A percentile compares a stretch with the other conserved stretches of the same genome.
phyloP scores from a whole-genome alignment of 176 grass and related monocot species.

The Triticum urartu region DNA sequence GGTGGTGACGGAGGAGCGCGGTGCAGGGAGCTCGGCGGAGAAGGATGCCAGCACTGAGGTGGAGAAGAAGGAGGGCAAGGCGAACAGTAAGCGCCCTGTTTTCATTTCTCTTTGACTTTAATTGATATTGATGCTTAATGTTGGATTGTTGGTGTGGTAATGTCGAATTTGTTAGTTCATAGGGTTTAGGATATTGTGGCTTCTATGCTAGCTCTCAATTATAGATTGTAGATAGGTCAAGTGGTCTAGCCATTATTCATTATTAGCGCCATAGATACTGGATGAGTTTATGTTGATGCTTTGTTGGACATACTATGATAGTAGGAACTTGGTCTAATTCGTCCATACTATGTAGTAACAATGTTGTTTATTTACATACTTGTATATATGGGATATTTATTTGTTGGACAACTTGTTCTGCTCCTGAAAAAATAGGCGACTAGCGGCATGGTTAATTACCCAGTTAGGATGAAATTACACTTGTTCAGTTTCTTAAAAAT shows the following conservation, averaged over 20 bases:
- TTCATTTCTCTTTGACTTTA: background rate
- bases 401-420: background rate
- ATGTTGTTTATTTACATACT: background rate
- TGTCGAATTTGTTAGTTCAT: background rate
- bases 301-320: too few relatives aligned
- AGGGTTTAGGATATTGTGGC: background rate
- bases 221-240: background rate
- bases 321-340: background rate
- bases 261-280: background rate
- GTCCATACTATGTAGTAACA: background rate
- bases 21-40: constrained; percentile 20
- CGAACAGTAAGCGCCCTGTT: constrained; percentile 48
- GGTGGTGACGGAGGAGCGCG: constrained; percentile 14
- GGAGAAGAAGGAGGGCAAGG: constrained; percentile 39
- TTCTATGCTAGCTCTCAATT: background rate
- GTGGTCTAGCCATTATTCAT: background rate
- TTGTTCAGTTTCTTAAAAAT: background rate
- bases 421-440: background rate
- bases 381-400: background rate
- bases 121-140: background rate
- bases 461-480: background rate
- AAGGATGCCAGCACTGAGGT: constrained; percentile 33
- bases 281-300: background rate
- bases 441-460: background rate
- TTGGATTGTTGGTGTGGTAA: background rate